Conservation (phyloP, 1,284 basidiomycete species). For the Leccinum pachyderme region DNA sequence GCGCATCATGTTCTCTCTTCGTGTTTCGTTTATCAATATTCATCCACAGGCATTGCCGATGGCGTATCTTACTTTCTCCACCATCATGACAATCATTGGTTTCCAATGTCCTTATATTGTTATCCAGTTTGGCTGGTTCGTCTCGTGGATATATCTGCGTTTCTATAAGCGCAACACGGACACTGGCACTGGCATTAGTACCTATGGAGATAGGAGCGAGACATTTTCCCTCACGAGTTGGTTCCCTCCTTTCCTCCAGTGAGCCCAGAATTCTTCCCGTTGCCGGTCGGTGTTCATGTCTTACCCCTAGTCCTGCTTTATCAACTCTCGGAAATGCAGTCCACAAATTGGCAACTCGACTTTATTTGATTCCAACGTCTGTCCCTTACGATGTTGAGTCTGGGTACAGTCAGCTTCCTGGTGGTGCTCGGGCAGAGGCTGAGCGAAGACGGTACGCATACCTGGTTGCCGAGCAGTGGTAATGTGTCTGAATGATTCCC, state of each 20-base stretch:
- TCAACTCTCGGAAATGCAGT: slow-evolving; percentile 67
- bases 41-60: slow-evolving; percentile 81
- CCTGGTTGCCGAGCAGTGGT: neutral
- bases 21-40: slow-evolving; percentile 5
- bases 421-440: slow-evolving; percentile 89
- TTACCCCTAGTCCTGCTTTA: slow-evolving; percentile 45
- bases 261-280: slow-evolving; percentile 37
- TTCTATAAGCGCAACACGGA: slow-evolving; percentile 91
- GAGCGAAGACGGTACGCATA: slow-evolving; percentile 76
- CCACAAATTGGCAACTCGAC: slow-evolving; percentile 66
- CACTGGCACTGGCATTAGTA: slow-evolving; percentile 52
- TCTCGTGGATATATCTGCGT: slow-evolving; percentile 91
- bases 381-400: slow-evolving; percentile 63
- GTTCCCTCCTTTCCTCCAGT: slow-evolving; percentile 96
- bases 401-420: slow-evolving; percentile 78
- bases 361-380: slow-evolving; percentile 76
- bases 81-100: slow-evolving; percentile 84
- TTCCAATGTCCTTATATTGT: slow-evolving; percentile 94
- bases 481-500: slow-evolving; percentile 8
- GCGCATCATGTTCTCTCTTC: slow-evolving; percentile 14
- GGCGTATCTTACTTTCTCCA: slow-evolving; percentile 89
- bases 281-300: slow-evolving; percentile 40
- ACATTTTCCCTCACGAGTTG: slow-evolving; percentile 95
- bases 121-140: slow-evolving; percentile 98
- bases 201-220: slow-evolving; percentile 90